These are phyloP conservation scores for Daedalea quercina DNA, from an alignment of 768 basidiomycete species.

Conservation along the genomic window DNA sequence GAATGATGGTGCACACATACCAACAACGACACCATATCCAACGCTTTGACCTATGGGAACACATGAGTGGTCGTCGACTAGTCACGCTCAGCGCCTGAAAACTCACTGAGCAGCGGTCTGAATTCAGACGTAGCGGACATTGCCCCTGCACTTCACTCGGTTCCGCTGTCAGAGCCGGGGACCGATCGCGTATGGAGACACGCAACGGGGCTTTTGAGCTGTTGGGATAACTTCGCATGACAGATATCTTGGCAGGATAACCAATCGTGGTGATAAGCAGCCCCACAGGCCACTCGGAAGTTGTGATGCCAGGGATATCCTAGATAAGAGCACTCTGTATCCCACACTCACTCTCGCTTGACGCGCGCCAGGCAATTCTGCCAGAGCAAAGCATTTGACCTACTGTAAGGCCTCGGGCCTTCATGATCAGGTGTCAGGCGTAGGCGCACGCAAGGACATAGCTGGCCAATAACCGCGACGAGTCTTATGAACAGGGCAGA, in stretches of 20 bases:
- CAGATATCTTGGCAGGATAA: not conserved
- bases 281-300: not conserved
- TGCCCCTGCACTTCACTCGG: not conserved
- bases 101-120: conserved; percentile 33
- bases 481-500: no score
- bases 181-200: not conserved
- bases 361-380: no score
- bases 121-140: conserved; percentile 25
- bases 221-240: not conserved
- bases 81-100: no score
- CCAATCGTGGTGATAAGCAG: not conserved
- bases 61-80: not conserved
- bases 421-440: no score
- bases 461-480: no score
- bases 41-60: conserved; percentile 34
- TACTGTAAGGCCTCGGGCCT: no score
- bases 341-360: no score
- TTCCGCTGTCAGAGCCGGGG: not conserved
- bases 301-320: conserved; percentile 8
- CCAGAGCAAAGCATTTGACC: no score
- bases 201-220: not conserved
- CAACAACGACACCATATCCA: conserved; percentile 44
- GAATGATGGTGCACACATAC: conserved; percentile 18
- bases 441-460: no score
- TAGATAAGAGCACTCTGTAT: no score